Percentiles rank a stretch among this genome's conserved stretches.
These are phyloP conservation scores for Aspergillus calidoustus DNA, from an alignment of 2,329 filamentous ascomycete genomes.

Conservation along the genomic window DNA sequence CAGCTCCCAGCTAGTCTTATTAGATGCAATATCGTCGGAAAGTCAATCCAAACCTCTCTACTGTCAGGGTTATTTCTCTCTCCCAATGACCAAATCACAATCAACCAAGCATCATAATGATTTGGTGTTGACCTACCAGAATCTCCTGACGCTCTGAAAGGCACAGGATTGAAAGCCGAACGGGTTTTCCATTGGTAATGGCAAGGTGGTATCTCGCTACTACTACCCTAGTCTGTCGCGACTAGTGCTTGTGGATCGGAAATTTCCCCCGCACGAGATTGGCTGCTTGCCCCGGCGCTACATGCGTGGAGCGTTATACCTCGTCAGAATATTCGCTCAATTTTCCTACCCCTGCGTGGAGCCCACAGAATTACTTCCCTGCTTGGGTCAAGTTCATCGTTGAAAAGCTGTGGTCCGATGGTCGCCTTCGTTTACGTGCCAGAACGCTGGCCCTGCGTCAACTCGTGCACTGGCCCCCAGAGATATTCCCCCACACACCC, in stretches of 20 bases:
- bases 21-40: neutral
- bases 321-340: constrained; percentile 9
- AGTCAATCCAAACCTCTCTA: neutral
- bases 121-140: neutral
- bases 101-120: neutral
- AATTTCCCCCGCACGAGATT: neutral
- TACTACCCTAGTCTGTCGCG: too few species aligned
- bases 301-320: neutral
- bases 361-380: neutral
- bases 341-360: neutral
- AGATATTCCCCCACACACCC: neutral
- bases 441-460: neutral
- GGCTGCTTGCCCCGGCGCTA: constrained; percentile 4
- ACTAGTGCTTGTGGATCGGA: constrained; percentile 4
- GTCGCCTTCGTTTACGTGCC: neutral
- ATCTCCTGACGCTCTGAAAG: neutral
- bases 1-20: neutral
- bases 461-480: neutral
- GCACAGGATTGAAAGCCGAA: neutral
- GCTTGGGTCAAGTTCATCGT: neutral
- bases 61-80: neutral
- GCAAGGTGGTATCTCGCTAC: neutral
- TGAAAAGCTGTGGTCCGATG: neutral
- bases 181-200: neutral
- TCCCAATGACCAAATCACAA: neutral